Evolutionary conservation across 495 filamentous ascomycete species (phyloP).

Genomic region (Neurospora sp.): DNA sequence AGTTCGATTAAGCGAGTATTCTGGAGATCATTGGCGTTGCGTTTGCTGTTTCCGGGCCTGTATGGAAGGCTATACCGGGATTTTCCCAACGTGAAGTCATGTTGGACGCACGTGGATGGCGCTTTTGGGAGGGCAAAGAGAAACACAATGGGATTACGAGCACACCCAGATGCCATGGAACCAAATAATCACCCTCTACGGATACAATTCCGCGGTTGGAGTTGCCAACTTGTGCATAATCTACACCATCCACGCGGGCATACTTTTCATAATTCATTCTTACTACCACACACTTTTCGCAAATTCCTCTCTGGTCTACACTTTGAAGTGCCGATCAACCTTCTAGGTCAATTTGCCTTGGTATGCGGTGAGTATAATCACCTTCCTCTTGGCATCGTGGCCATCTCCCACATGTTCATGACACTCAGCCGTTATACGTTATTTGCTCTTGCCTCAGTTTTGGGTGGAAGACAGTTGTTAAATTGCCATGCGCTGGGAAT

Average conservation of each 20-base stretch:
- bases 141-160: not conserved
- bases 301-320: not conserved
- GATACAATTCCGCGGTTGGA: not conserved
- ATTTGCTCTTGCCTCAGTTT: not conserved
- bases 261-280: not conserved
- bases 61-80: not conserved
- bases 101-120: not conserved
- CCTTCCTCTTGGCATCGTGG: not conserved
- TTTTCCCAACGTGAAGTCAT: not conserved
- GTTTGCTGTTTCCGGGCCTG: not conserved
- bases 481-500: not conserved
- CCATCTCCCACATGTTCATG: not conserved
- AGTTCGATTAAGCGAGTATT: slow-evolving; percentile 19
- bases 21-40: not conserved
- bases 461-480: not conserved
- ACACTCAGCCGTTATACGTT: not conserved
- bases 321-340: not conserved
- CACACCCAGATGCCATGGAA: not conserved
- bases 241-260: not conserved
- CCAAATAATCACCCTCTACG: not conserved
- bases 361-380: not conserved
- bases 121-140: not conserved
- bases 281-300: not conserved
- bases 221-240: not conserved
- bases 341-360: not conserved